phyloP scores from a whole-genome alignment of 192 early-diverging fungal species.

The Dispira simplex region DNA sequence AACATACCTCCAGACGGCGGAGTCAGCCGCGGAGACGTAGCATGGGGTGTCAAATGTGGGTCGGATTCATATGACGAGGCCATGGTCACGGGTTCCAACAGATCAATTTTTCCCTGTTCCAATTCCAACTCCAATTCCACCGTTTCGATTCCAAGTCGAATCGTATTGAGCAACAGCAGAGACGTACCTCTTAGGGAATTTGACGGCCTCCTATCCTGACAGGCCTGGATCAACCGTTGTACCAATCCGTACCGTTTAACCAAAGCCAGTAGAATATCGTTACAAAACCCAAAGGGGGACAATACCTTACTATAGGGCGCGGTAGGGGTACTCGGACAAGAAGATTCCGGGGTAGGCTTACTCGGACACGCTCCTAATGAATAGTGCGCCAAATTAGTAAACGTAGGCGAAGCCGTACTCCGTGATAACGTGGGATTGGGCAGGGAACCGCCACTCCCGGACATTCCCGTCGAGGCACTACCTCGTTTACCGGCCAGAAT shows the following conservation, averaged over 20 bases:
- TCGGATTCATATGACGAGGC: not conserved
- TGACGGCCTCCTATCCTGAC: not conserved
- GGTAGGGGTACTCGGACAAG: not conserved
- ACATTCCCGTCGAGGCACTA: too few species aligned
- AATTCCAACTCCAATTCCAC: not conserved
- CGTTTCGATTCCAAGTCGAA: conserved; percentile 1
- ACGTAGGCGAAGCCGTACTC: too few species aligned
- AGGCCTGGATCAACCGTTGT: not conserved
- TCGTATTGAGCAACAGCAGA: conserved; percentile 7
- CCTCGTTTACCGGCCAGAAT: too few species aligned
- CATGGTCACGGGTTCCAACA: not conserved
- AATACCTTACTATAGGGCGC: not conserved
- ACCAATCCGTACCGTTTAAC: not conserved
- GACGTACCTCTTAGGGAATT: conserved; percentile 5
- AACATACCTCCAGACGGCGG: too few species aligned
- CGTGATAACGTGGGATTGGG: too few species aligned
- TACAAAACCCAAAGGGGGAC: not conserved
- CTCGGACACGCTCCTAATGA: too few species aligned
- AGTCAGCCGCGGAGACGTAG: too few species aligned
- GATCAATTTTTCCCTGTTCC: too few species aligned
- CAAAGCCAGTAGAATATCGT: conserved; percentile 1
- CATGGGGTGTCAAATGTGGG: too few species aligned
- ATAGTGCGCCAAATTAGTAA: too few species aligned
- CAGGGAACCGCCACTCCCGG: too few species aligned
- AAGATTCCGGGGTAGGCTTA: too few species aligned